Conservation (phyloP, 306 rosid genomes). For the Neltuma alba region DNA sequence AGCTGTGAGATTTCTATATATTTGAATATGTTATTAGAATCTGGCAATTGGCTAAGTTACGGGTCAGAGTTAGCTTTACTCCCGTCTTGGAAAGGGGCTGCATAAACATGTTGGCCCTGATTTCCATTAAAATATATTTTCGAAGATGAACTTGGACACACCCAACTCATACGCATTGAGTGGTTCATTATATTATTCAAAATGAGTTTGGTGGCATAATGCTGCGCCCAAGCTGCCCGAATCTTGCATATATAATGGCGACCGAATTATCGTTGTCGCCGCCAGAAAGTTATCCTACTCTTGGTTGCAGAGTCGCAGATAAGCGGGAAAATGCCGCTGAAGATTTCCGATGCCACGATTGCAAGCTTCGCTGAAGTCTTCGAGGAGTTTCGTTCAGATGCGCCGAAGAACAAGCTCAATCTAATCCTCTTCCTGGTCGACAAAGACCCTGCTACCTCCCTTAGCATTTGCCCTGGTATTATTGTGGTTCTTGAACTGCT, state of each 20-base stretch:
- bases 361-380: slow-evolving; percentile 59
- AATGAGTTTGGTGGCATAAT: no score
- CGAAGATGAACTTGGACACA: no score
- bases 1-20: no score
- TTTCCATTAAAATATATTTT: no score
- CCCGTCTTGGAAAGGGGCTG: no score
- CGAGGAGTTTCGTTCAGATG: slow-evolving; percentile 71
- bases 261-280: not conserved
- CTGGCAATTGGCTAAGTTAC: no score
- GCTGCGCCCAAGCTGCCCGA: no score
- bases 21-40: no score
- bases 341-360: slow-evolving; percentile 57
- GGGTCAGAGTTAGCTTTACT: no score
- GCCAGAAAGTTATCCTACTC: not conserved
- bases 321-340: slow-evolving; percentile 63
- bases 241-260: not conserved
- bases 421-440: slow-evolving; percentile 86
- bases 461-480: slow-evolving; percentile 87
- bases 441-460: slow-evolving; percentile 76
- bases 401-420: slow-evolving; percentile 57
- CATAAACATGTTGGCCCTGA: no score
- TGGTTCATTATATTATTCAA: no score
- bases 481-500: not conserved
- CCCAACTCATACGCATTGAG: no score
- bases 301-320: not conserved